Percentiles rank a stretch among this genome's conserved stretches.
phyloP scores from a whole-genome alignment of 129 eudicot genomes.

The Ambrosia trifida region DNA sequence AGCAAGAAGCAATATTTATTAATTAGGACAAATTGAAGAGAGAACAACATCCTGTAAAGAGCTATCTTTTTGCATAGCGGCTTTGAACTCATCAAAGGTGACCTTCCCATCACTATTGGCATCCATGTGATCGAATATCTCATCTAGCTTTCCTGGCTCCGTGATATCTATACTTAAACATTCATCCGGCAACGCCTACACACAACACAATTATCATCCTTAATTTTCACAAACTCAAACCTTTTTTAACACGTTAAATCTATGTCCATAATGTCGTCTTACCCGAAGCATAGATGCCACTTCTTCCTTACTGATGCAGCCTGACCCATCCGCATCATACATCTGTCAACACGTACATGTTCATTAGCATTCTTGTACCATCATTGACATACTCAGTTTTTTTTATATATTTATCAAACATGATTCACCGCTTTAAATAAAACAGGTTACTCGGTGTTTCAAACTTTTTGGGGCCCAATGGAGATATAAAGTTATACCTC shows the following conservation, averaged over 20 bases:
- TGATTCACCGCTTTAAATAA: too few species aligned
- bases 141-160: conserved; percentile 79
- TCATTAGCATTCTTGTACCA: neutral
- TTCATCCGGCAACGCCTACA: conserved; percentile 78
- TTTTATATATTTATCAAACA: too few species aligned
- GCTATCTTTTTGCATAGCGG: conserved; percentile 79
- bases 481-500: too few species aligned
- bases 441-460: too few species aligned
- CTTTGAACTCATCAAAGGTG: conserved; percentile 78
- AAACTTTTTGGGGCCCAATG: too few species aligned
- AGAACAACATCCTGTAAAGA: conserved; percentile 76
- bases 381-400: neutral
- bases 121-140: conserved; percentile 84
- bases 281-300: conserved; percentile 83
- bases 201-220: neutral
- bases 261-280: conserved; percentile 8
- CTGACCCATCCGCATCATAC: conserved; percentile 81
- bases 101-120: conserved; percentile 82
- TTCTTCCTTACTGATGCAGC: conserved; percentile 87
- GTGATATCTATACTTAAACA: conserved; percentile 70
- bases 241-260: too few species aligned
- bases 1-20: neutral
- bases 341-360: conserved; percentile 45
- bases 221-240: too few species aligned
- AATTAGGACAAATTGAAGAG: conserved; percentile 66